A percentile compares a stretch with the other conserved stretches of the same genome.
These are phyloP conservation scores for Ambrosia artemisiifolia DNA, from an alignment of 129 eudicot species.

Conservation along the genomic window DNA sequence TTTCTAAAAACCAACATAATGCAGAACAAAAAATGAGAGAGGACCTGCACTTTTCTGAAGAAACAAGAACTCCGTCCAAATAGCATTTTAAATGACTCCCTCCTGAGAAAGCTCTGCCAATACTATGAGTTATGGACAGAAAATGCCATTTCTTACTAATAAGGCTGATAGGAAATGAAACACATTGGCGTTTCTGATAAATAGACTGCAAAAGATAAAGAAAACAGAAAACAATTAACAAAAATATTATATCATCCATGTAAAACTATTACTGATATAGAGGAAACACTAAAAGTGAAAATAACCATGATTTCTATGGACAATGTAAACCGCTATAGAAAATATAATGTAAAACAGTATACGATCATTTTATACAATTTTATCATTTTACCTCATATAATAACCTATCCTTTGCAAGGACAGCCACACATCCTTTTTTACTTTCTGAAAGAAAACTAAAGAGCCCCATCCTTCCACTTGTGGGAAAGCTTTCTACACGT, in stretches of 20 bases:
- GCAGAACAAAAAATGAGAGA: slow-evolving; percentile 2
- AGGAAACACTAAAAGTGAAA: slow-evolving; percentile 7
- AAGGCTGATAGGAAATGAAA: slow-evolving; percentile 57
- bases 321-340: slow-evolving; percentile 3
- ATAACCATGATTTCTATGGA: not conserved
- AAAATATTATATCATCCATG: not conserved
- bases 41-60: slow-evolving; percentile 96
- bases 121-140: slow-evolving; percentile 74
- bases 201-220: slow-evolving; percentile 60
- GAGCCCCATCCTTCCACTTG: slow-evolving; percentile 83
- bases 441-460: slow-evolving; percentile 83
- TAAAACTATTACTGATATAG: slow-evolving; percentile 9
- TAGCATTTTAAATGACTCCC: slow-evolving; percentile 91
- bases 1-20: not conserved
- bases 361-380: not conserved
- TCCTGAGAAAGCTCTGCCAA: slow-evolving; percentile 97
- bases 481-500: slow-evolving; percentile 82
- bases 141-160: slow-evolving; percentile 87
- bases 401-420: slow-evolving; percentile 68
- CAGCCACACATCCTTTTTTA: slow-evolving; percentile 81
- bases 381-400: slow-evolving; percentile 65
- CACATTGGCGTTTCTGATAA: slow-evolving; percentile 81
- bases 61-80: slow-evolving; percentile 77
- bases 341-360: not conserved
- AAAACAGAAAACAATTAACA: slow-evolving; percentile 9